A percentile compares a stretch with the other conserved stretches of the same genome.
Conservation (phyloP, 768 basidiomycete species). For the Tylopilus sp. region DNA sequence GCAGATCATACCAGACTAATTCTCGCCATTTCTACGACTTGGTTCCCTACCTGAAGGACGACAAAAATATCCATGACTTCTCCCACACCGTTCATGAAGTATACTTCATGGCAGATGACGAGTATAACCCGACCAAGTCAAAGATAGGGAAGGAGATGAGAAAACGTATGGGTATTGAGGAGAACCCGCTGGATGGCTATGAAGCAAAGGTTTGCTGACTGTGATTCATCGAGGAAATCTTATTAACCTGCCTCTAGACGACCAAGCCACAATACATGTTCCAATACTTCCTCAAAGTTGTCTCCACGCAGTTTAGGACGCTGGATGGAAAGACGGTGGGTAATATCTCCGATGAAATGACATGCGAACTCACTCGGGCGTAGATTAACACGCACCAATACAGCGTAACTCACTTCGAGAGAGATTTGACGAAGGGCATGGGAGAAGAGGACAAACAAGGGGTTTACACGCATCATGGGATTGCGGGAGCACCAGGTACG, state of each 20-base stretch:
- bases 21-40: slow-evolving; percentile 79
- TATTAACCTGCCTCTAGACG: slow-evolving; percentile 43
- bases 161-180: slow-evolving; percentile 66
- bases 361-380: slow-evolving; percentile 5
- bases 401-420: slow-evolving; percentile 93
- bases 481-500: slow-evolving; percentile 65
- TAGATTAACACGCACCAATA: slow-evolving; percentile 92
- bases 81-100: slow-evolving; percentile 83
- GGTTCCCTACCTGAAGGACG: slow-evolving; percentile 91
- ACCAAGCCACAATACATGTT: slow-evolving; percentile 87
- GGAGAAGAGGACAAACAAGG: slow-evolving; percentile 58
- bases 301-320: slow-evolving; percentile 91
- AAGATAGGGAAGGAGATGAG: slow-evolving; percentile 59
- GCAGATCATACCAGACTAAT: slow-evolving; percentile 90
- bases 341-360: slow-evolving; percentile 6
- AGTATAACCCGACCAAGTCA: slow-evolving; percentile 69
- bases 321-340: slow-evolving; percentile 67
- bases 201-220: slow-evolving; percentile 49
- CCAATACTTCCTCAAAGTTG: slow-evolving; percentile 99
- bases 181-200: slow-evolving; percentile 73
- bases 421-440: slow-evolving; percentile 71
- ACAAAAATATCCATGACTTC: slow-evolving; percentile 89
- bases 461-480: slow-evolving; percentile 71
- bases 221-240: not conserved
- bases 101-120: slow-evolving; percentile 77